Percentiles rank a stretch among this genome's conserved stretches.
Evolutionary conservation across 2,329 filamentous ascomycete genomes (phyloP).

Genomic region (Catunica adiposa): DNA sequence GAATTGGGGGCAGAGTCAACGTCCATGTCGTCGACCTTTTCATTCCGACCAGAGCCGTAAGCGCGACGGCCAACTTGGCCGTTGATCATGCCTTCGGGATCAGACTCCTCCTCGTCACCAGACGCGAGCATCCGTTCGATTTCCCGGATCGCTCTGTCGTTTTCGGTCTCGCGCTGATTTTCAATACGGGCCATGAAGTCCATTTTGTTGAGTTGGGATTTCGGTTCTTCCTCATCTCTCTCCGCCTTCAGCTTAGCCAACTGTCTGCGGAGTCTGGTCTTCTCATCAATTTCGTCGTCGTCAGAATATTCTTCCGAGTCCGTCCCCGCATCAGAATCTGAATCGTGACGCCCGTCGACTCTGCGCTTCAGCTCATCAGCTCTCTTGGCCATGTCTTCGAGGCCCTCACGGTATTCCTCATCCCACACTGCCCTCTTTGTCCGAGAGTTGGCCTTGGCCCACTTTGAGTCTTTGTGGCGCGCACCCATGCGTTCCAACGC

Average conservation of each 20-base stretch:
- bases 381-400: conserved; percentile 64
- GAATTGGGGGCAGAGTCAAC: conserved; percentile 18
- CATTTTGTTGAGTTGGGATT: conserved; percentile 61
- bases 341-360: conserved; percentile 47
- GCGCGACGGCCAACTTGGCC: conserved; percentile 45
- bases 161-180: conserved; percentile 56
- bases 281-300: conserved; percentile 30
- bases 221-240: conserved; percentile 32
- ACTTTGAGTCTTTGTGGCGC: conserved; percentile 76
- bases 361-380: conserved; percentile 69
- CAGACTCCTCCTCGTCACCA: conserved; percentile 36
- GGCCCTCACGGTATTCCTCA: conserved; percentile 61
- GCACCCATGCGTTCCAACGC: conserved; percentile 75
- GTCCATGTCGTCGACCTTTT: conserved; percentile 2
- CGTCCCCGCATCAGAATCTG: conserved; percentile 37
- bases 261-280: conserved; percentile 31
- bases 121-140: conserved; percentile 59
- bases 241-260: conserved; percentile 26
- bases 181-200: conserved; percentile 92
- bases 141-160: conserved; percentile 57
- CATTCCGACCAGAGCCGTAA: conserved; percentile 27
- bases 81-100: conserved; percentile 30
- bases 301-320: conserved; percentile 43
- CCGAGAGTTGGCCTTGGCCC: conserved; percentile 72
- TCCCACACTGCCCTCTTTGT: conserved; percentile 75